phyloP scores from a whole-genome alignment of 768 basidiomycete species.

The Amanita fuliginea region DNA sequence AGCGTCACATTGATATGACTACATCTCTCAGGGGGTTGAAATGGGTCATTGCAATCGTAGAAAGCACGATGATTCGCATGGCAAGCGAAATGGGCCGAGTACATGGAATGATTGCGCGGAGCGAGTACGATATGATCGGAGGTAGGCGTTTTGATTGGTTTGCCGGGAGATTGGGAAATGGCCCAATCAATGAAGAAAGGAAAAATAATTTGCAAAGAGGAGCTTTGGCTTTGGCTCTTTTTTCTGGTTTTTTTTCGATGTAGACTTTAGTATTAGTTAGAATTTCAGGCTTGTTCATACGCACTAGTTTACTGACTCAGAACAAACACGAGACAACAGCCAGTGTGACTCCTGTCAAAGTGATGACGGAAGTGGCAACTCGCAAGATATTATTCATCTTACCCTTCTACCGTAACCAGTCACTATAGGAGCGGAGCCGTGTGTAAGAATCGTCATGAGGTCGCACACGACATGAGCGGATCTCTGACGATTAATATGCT shows the following conservation, averaged over 20 bases:
- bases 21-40: constrained; percentile 20
- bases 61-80: constrained; percentile 41
- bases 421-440: too few relatives aligned
- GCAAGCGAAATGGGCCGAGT: constrained; percentile 37
- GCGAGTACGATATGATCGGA: constrained; percentile 23
- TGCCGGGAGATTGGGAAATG: constrained; percentile 24
- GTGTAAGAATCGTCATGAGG: too few relatives aligned
- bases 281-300: too few relatives aligned
- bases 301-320: too few relatives aligned
- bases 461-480: too few relatives aligned
- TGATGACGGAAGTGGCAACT: too few relatives aligned
- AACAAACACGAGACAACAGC: background rate
- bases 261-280: too few relatives aligned
- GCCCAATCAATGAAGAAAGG: constrained; percentile 32
- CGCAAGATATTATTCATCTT: too few relatives aligned
- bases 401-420: too few relatives aligned
- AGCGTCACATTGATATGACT: constrained; percentile 21
- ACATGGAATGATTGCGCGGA: constrained; percentile 31
- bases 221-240: background rate
- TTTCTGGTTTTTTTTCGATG: background rate
- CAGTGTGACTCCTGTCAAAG: background rate
- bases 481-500: too few relatives aligned
- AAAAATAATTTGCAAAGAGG: constrained; percentile 22
- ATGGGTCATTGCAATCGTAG: constrained; percentile 34
- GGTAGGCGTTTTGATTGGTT: constrained; percentile 49